phyloP scores from a whole-genome alignment of 257 asterid species.

The Gardenia jasminoides region DNA sequence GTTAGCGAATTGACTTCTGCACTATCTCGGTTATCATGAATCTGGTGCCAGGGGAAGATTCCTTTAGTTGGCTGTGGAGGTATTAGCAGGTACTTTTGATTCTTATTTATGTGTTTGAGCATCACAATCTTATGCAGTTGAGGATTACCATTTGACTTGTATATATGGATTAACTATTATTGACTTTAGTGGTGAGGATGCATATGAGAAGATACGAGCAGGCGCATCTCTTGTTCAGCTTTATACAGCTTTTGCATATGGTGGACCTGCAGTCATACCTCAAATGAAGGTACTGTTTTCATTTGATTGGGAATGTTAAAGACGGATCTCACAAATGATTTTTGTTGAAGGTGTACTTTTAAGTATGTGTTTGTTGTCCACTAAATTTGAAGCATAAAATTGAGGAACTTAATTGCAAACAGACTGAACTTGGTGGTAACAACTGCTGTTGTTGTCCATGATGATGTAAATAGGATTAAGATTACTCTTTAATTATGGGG shows the following conservation, averaged over 20 bases:
- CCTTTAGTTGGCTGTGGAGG: constrained; percentile 95
- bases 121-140: neutral
- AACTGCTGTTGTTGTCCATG: neutral
- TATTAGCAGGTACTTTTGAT: constrained; percentile 66
- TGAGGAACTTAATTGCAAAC: neutral
- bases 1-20: neutral
- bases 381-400: neutral
- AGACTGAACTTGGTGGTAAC: neutral
- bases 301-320: neutral
- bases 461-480: neutral
- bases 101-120: constrained; percentile 7
- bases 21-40: neutral
- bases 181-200: constrained; percentile 80
- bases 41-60: constrained; percentile 63
- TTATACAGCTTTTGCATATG: constrained; percentile 91
- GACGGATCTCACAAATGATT: neutral
- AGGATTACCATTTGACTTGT: neutral
- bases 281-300: constrained; percentile 64
- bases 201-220: constrained; percentile 88
- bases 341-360: neutral
- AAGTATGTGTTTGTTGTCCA: neutral
- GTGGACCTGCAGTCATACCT: constrained; percentile 98
- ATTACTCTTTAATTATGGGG: neutral
- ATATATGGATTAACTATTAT: neutral
- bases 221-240: constrained; percentile 97